Base-by-base conservation (phyloP, 2,329 filamentous ascomycete genomes). In the Aspergillus unguis region DNA sequence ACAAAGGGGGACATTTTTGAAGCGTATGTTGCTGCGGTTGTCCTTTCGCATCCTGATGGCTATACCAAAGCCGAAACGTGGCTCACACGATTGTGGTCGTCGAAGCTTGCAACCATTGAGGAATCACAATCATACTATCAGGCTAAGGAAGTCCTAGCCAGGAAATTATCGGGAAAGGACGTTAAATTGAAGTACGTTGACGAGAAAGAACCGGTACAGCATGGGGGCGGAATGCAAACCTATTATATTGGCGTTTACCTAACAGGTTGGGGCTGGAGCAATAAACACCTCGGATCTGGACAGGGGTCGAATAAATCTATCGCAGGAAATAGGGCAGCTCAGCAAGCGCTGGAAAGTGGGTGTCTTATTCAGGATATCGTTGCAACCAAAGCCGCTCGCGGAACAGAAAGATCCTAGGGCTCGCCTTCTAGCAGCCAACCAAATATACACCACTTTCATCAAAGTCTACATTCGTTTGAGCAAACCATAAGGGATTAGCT, bases 1-100 rank as follows among this genome's bases (percentile, higher is more conserved):
- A 84, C 90, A 7, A 78, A 88, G 51, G 92, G 86, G 6, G 92
- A 97, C 66, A 80, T 96, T 17, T 95, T 96, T 62, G 92, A 97
- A 69, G 88, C 92, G 0, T 96, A 95, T 62, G 83, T 95, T 11
- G 92, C 88, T 6, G 92, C 87, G 3, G 73, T 92, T 5, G 80
- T 95, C 32, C 74, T 90, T 2, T 85, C 86, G 1, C 82, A 90
- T 61, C 78, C 83, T 3, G 67, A 82, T 43, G 91, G 92, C 1
- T 80, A 87, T 43, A 57, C 70, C 6, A 78, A 77, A 2, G 85
- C 81, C 2, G 79, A 86, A 47, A 68, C 78, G 10, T 97, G 91
- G 90, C 73, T 96, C 42, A 85, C 83, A 46, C 73, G 79, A 6
- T 75, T 96, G 1, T 96, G 91, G 90, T 80, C 81, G 3, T 82